Base-by-base conservation (phyloP, 2,329 filamentous ascomycete species). In the Mariannaea elegans region DNA sequence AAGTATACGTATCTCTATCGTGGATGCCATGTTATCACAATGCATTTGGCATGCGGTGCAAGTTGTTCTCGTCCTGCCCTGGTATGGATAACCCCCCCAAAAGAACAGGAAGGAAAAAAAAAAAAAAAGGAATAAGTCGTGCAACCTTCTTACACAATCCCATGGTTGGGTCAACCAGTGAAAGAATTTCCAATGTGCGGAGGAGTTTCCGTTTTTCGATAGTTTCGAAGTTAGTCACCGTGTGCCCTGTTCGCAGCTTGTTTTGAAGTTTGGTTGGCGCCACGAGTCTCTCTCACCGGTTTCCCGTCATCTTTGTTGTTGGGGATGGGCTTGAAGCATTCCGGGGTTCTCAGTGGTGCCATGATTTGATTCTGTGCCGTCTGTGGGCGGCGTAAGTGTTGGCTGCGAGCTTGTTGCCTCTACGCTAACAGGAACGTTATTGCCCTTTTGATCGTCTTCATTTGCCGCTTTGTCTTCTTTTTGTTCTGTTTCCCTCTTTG, bases 241-340 rank as follows among this genome's bases (percentile, higher is more conserved):
- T 24, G n/a, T 18, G 27, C 18, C 34, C 41, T 46, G 31, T 57
- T 45, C 27, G 34, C 42, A 31, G 31, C 42, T 16, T 27, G 19
- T 23, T 10, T 18, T 12, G 41, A 38, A 18, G 49, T 24, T 47
- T 53, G 34, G 53, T 53, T 59, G 56, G 56, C 42, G 56, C 49
- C 56, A 53, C 49, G 42, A 48, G 36, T 29, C 45, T 44, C 41
- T 19, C 31, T 44, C 48, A 27, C 36, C 49, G 42, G 27, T 53
- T 38, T 52, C 21, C 42, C 41, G 32, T 14, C 16, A n/a, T 19
- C 36, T 10, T 39, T 7, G 6, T 39, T 19, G 6, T 29, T 41
- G 21, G 47, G 24, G 7, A 24, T 32, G 34, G 14, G 6, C 8
- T 12, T 34, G 24, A 24, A 32, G 23, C 42, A 45, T 29, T 47